Base-by-base conservation (phyloP, 179 eudicot species). In the Actinidia polygama region DNA sequence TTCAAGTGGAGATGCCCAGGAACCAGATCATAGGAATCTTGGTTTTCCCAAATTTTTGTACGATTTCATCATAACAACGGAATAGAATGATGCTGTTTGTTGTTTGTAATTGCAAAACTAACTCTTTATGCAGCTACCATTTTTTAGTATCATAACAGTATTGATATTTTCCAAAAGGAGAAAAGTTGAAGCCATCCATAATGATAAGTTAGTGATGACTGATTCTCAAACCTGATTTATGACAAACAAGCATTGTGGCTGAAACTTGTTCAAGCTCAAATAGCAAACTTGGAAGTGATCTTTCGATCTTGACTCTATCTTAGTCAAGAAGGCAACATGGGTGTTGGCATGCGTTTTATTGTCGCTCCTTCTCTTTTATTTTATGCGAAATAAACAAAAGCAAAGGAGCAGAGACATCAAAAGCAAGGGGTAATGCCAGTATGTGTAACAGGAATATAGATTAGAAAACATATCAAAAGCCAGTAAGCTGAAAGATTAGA, bases 241-340 rank as follows among this genome's bases (percentile, higher is more conserved):
- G 66, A 12, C 46, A 53, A 74, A 23, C 14, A 53, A 24, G 6
- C 62, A 24, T 51, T 54, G 21, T 23, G 4, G 7, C 78, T 15
- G 77, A 73, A 73, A 73, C 44, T 73, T 50, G 36, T 73, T 73
- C 63, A 75, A 26, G 62, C 63, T 75, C 63, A 19, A 58, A 58
- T 40, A 10, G 51, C 44, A 40, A 19, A 36, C 53, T 50, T 40
- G 7, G 49, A 26, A 26, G 18, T 75, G 63, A 30, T 54, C 8
- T 50, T 40, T 30, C 30, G 50, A 30, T 57, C 16, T 57, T 8
- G 24, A 55, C 44, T 75, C 21, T 12, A 74, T 53, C 63, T 55
- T 30, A 8, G 18, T 40, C 47, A 76, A 51, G n/a, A 58, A 75
- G 9, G 68, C 11, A 59, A 58, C 18, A 26, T 58, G 19, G 53